A percentile compares a stretch with the other conserved stretches of the same genome.
Evolutionary conservation across 352 stramenopile genomes (phyloP).

Genomic region (Phytopythium litorale): DNA sequence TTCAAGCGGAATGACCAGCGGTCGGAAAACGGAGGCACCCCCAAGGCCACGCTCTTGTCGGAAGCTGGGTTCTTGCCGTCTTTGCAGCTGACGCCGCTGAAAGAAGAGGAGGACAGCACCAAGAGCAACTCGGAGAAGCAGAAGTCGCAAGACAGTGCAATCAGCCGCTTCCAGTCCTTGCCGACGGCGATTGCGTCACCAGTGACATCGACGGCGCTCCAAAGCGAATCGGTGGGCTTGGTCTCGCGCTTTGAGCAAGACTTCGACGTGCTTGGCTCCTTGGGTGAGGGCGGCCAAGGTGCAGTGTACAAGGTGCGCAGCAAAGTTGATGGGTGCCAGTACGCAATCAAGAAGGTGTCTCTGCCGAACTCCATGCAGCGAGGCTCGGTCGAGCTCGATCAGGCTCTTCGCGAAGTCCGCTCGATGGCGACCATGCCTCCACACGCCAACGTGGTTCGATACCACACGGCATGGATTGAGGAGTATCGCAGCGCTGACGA

Average conservation of each 20-base stretch:
- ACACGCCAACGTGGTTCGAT: constrained; percentile 74
- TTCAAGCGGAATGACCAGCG: constrained; percentile 27
- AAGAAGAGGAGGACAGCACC: constrained; percentile 15
- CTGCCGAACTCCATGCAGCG: constrained; percentile 37
- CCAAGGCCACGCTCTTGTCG: background rate
- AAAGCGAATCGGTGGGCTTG: constrained; percentile 9
- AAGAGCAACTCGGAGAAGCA: constrained; percentile 15
- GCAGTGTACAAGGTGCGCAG: constrained; percentile 73
- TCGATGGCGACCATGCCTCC: constrained; percentile 69
- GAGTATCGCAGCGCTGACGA: constrained; percentile 29
- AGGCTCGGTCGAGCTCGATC: constrained; percentile 38
- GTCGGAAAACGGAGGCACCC: constrained; percentile 7
- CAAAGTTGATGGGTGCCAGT: constrained; percentile 65
- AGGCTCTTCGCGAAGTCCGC: constrained; percentile 70
- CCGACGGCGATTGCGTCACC: constrained; percentile 2
- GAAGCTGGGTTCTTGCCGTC: constrained; percentile 1
- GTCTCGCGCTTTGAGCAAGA: constrained; percentile 65
- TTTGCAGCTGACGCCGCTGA: constrained; percentile 1
- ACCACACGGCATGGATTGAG: constrained; percentile 81
- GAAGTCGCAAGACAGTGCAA: constrained; percentile 7
- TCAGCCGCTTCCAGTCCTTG: constrained; percentile 4
- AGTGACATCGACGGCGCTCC: background rate
- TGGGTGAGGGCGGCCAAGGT: constrained; percentile 73
- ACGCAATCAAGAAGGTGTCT: constrained; percentile 77
- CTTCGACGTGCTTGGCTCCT: constrained; percentile 58